These are phyloP conservation scores for Fraxinus ornus DNA, from an alignment of 305 asterid species.

Conservation along the genomic window DNA sequence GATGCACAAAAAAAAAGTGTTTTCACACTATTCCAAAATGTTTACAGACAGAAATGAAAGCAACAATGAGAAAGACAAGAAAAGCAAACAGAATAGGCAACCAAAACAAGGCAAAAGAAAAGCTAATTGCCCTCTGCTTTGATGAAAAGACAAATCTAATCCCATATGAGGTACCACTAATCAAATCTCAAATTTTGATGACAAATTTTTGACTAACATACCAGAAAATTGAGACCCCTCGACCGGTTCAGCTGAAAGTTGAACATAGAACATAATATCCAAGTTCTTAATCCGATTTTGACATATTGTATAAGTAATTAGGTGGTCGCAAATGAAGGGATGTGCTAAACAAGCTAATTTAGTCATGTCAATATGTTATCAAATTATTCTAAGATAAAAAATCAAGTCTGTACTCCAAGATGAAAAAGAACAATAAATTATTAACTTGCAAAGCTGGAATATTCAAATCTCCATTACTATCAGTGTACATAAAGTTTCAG, in stretches of 20 bases:
- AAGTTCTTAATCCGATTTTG: slow-evolving; percentile 6
- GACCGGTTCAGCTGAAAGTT: slow-evolving; percentile 4
- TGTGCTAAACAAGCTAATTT: neutral
- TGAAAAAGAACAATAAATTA: neutral
- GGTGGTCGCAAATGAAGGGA: neutral
- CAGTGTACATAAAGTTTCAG: slow-evolving; percentile 26
- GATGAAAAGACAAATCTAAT: slow-evolving; percentile 15
- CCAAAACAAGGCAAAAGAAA: slow-evolving; percentile 20
- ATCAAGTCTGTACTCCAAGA: slow-evolving; percentile 3
- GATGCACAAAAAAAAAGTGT: slow-evolving; percentile 21
- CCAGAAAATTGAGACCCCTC: neutral
- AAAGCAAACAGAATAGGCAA: slow-evolving; percentile 9
- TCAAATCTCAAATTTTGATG: neutral
- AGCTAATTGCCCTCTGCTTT: slow-evolving; percentile 22
- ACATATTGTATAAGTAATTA: neutral
- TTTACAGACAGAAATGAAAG: slow-evolving; percentile 10
- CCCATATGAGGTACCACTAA: neutral
- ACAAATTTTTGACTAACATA: neutral
- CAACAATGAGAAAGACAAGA: neutral
- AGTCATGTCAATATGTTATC: slow-evolving; percentile 20
- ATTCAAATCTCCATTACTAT: slow-evolving; percentile 26
- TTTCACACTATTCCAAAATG: slow-evolving; percentile 30
- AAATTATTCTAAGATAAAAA: neutral
- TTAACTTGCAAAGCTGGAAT: neutral
- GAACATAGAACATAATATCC: neutral